Percentiles rank a stretch among this genome's conserved stretches.
Conservation (phyloP, 2,329 filamentous ascomycete species). For the Ploettnerulaceae sp. region DNA sequence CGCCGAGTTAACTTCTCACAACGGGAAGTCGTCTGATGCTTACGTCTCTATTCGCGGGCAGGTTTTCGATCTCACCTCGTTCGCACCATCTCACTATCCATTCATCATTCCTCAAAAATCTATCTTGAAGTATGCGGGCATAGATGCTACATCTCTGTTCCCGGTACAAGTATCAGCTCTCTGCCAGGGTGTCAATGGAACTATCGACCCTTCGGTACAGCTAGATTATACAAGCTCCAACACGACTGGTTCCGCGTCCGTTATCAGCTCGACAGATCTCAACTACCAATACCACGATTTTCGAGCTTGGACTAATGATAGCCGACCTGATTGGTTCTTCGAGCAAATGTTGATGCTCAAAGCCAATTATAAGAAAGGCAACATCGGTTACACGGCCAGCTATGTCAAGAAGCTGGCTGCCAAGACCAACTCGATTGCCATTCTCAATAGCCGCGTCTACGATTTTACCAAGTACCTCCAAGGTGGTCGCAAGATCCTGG, state of each 20-base stretch:
- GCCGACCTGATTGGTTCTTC: slow-evolving; percentile 84
- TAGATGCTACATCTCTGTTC: slow-evolving; percentile 84
- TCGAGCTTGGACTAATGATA: slow-evolving; percentile 75
- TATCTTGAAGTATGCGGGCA: slow-evolving; percentile 76
- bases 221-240: slow-evolving; percentile 81
- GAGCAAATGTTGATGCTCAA: slow-evolving; percentile 80
- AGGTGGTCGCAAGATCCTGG: slow-evolving; percentile 65
- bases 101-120: slow-evolving; percentile 50
- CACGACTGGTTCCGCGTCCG: slow-evolving; percentile 58
- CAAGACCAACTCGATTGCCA: slow-evolving; percentile 65
- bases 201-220: slow-evolving; percentile 65
- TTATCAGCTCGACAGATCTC: slow-evolving; percentile 61
- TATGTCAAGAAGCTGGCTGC: slow-evolving; percentile 68
- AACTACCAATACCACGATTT: slow-evolving; percentile 91
- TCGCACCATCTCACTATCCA: slow-evolving; percentile 75
- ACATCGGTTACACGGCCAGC: slow-evolving; percentile 73
- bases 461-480: slow-evolving; percentile 80
- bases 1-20: slow-evolving; percentile 65
- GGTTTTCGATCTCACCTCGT: slow-evolving; percentile 77
- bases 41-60: slow-evolving; percentile 83
- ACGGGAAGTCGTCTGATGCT: slow-evolving; percentile 61
- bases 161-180: slow-evolving; percentile 91
- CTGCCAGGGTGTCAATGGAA: slow-evolving; percentile 70
- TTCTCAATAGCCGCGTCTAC: slow-evolving; percentile 75
- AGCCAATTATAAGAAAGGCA: slow-evolving; percentile 77